phyloP scores from a whole-genome alignment of 1,284 basidiomycete genomes.

The Limonomyces culmigenus region DNA sequence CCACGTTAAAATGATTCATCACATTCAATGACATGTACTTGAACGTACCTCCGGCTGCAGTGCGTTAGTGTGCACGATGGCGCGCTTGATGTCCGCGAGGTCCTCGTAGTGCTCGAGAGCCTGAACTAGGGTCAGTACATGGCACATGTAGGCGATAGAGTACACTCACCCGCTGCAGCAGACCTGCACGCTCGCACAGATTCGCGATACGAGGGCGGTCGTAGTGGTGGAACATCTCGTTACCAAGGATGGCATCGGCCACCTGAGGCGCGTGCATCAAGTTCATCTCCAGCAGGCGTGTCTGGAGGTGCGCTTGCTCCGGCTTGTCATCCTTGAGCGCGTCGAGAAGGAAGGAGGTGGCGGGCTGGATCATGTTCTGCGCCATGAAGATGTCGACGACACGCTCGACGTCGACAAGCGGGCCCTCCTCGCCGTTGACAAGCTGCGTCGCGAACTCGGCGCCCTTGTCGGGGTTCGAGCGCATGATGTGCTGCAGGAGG shows the following conservation, averaged over 20 bases:
- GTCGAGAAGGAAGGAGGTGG: constrained; percentile 95
- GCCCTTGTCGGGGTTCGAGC: constrained; percentile 94
- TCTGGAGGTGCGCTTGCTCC: constrained; percentile 94
- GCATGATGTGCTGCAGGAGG: constrained; percentile 95
- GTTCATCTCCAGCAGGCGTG: constrained; percentile 96
- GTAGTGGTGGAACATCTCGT: constrained; percentile 98
- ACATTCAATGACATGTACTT: not conserved
- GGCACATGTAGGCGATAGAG: constrained; percentile 1
- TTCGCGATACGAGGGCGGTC: constrained; percentile 96
- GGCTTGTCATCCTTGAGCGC: constrained; percentile 99
- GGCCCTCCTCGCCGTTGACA: constrained; percentile 85
- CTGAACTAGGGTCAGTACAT: constrained; percentile 21
- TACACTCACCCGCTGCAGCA: constrained; percentile 69
- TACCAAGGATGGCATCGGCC: constrained; percentile 96
- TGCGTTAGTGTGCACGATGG: constrained; percentile 84
- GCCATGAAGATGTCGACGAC: constrained; percentile 99
- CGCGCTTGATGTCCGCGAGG: constrained; percentile 93
- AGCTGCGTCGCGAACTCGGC: constrained; percentile 96
- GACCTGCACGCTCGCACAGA: constrained; percentile 94
- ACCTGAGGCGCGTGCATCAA: constrained; percentile 96
- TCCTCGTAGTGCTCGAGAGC: constrained; percentile 98
- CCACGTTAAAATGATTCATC: constrained; percentile 1
- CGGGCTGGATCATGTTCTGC: constrained; percentile 99
- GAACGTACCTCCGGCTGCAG: constrained; percentile 66
- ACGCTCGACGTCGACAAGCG: constrained; percentile 87